These are phyloP conservation scores for Neurospora sp. DNA, from an alignment of 2,329 filamentous ascomycete species.

Conservation along the genomic window DNA sequence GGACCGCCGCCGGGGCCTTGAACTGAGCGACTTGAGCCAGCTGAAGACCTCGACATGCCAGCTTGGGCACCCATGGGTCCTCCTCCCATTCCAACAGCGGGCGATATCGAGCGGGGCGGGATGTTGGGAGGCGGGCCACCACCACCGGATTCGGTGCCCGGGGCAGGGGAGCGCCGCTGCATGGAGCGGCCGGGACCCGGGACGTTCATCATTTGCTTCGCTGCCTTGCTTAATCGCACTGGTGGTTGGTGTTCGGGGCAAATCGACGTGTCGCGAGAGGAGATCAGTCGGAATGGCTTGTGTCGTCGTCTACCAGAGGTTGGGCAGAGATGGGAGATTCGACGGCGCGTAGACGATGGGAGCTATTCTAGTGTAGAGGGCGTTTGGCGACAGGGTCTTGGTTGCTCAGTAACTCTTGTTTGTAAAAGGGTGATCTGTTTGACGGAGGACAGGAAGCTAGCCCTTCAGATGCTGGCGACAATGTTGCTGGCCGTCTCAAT, in stretches of 20 bases:
- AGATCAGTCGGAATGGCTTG: not conserved
- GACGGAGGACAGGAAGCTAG: not conserved
- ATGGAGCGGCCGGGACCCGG: constrained; percentile 37
- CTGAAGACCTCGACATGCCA: constrained; percentile 46
- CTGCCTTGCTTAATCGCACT: not conserved
- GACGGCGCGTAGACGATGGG: not conserved
- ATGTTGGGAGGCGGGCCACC: constrained; percentile 40
- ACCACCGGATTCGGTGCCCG: constrained; percentile 45
- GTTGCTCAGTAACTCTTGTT: not conserved
- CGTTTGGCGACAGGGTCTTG: not conserved
- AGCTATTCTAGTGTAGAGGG: not conserved
- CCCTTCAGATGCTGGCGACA: not conserved
- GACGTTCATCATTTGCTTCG: constrained; percentile 36
- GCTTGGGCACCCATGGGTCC: constrained; percentile 25
- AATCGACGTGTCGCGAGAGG: not conserved
- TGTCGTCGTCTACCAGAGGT: not conserved
- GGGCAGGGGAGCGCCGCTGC: constrained; percentile 56
- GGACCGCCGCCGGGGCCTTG: constrained; percentile 24
- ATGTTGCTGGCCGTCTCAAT: not conserved
- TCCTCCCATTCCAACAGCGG: constrained; percentile 33
- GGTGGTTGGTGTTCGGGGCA: not conserved
- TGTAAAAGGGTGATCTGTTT: not conserved
- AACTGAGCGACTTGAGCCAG: constrained; percentile 54
- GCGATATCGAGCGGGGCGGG: constrained; percentile 50
- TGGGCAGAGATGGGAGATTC: not conserved